phyloP scores from a whole-genome alignment of 75 land plant genomes.

The Cupressus sempervirens region DNA sequence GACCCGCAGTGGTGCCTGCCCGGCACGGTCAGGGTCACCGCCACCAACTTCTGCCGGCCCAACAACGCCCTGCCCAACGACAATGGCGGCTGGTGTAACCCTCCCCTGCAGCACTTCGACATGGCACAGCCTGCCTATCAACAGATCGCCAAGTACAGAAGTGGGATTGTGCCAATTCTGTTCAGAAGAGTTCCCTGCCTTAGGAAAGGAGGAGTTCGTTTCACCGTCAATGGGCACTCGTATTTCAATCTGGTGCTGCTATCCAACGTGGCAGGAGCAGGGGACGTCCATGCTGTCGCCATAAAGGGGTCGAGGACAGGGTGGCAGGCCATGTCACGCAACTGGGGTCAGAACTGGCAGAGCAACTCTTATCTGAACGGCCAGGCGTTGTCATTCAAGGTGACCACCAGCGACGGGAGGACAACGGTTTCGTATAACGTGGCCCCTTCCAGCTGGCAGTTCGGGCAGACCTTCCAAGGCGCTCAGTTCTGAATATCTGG shows the following conservation, averaged over 20 bases:
- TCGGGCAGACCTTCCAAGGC: slow-evolving; percentile 12
- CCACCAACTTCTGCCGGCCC: slow-evolving; percentile 18
- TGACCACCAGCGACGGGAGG: too few species aligned
- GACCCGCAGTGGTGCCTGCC: slow-evolving; percentile 14
- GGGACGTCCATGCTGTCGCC: background rate
- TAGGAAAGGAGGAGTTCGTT: background rate
- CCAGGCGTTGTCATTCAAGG: too few species aligned
- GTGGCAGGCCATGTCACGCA: background rate
- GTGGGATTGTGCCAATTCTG: background rate
- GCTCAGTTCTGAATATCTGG: background rate
- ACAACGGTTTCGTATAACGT: too few species aligned
- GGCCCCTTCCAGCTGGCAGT: slow-evolving; percentile 9
- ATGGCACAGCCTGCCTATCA: too few species aligned
- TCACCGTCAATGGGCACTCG: too few species aligned
- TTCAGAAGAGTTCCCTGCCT: background rate
- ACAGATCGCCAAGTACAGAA: too few species aligned
- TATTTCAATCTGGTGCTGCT: too few species aligned
- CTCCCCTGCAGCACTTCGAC: too few species aligned
- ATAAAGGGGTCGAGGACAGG: background rate
- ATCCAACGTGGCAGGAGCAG: too few species aligned
- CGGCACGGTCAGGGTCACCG: slow-evolving; percentile 1
- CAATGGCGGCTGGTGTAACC: slow-evolving; percentile 5
- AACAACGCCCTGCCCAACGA: slow-evolving; percentile 2
- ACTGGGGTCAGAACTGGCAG: background rate
- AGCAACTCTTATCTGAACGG: too few species aligned